Base-by-base conservation (phyloP, 2,329 filamentous ascomycete genomes). In the Trichoderma arundinaceum region DNA sequence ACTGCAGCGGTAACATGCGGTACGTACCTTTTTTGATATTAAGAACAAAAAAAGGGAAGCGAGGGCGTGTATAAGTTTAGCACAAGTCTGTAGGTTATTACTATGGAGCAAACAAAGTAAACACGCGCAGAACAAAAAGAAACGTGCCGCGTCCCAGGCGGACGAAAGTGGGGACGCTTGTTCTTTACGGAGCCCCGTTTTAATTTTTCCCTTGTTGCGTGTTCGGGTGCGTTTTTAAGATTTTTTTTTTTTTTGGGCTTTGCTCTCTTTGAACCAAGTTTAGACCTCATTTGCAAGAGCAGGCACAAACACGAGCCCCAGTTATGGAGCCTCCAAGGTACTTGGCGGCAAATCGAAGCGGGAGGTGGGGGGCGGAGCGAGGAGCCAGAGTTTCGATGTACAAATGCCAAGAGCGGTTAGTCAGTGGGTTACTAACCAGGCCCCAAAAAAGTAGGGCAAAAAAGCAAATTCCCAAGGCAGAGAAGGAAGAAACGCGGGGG, bases 291-390 rank as follows among this genome's bases (percentile, higher is more conserved):
- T 15, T 32, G 7, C 22, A 51, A 22, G 13, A 15, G 12, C 17
- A 48, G n/a, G n/a, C n/a, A 38, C 15, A 48, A 46, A 49, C 56
- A 59, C 56, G 56, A 60, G 57, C 57, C 57, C 57, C 46, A 41
- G 49, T 60, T 49, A 32, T 60, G 57, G 57, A 60, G 57, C 19
- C 38, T 33, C 17, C 44, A 49, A 39, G 57, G 57, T 51, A 51
- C 46, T 49, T 60, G 57, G 57, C 57, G 57, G 57, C 57, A 60
- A 49, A 60, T 60, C 57, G 57, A 49, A 38, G 44, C 57, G 57
- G 57, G 57, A 60, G 44, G 44, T 28, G 33, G 44, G 57, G 57
- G 19, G 33, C 15, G n/a, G 17, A 13, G 32, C n/a, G 41, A 22
- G 56, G 4, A 35, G 33, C 33, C 32, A 53, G 51, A 38, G 12